Base-by-base conservation (phyloP, 1,284 basidiomycete species). In the Macrocystidia cucumis region DNA sequence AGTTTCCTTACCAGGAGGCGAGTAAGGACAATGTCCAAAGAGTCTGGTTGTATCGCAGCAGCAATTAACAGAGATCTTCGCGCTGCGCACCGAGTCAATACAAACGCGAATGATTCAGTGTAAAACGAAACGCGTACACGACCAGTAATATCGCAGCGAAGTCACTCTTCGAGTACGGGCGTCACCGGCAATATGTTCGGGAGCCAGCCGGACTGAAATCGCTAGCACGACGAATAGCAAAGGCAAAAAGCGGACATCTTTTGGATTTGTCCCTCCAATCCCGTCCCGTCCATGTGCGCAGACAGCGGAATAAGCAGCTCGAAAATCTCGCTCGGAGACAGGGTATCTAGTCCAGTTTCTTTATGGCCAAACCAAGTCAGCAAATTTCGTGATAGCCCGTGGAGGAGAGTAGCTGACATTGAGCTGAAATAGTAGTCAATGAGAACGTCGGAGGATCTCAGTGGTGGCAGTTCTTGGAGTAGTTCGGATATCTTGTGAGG, bases 321-420 rank as follows among this genome's bases (percentile, higher is more conserved):
- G 74, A 57, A 96, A 96, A 38, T 89, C 81, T 32, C 74, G 72
- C 47, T 95, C 91, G 30, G 89, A 90, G 20, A 96, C 75, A 19
- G 91, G 91, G 57, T 95, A 92, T 25, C 91, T 78, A n/a, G 91
- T 91, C 73, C 88, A 91, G 54, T 96, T 96, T 57, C 92, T 91
- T 48, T 53, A 26, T 12, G 25, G n/a, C 26, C 16, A 11, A 29
- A 37, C 19, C 31, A 30, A 33, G 29, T 40, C 27, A 33, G 24
- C 41, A 12, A 42, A 32, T 27, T 27, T 35, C 11, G 23, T 16
- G 11, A 38, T 29, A 30, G 13, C 18, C 18, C 42, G 27, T 24
- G 38, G 23, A 30, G 18, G 37, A 13, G 37, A 26, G n/a, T 29
- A 9, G 62, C 80, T 51, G 47, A 86, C 85, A 89, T 74, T n/a